Evolutionary conservation across 768 basidiomycete genomes (phyloP), one percentile per base, ranked within the genome.

Genomic region (Amanita exitialis): DNA sequence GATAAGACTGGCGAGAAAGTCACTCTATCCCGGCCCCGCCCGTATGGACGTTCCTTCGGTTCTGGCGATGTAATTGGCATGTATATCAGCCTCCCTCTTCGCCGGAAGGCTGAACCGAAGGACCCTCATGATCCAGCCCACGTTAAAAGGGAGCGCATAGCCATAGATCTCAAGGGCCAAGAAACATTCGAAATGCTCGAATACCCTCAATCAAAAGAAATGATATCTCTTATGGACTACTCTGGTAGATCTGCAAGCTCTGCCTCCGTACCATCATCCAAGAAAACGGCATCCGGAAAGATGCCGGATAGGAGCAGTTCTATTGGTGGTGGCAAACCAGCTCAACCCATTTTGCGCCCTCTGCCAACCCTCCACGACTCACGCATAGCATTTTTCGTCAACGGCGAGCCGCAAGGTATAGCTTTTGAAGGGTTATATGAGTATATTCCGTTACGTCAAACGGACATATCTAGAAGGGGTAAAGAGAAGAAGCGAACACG

Each of bases 121-220:
- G 89, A 94, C 60, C 74, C 76, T 1, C 68, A 80, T 56, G 89
- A 96, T 63, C 87, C 94, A 8, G 86, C 87, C 4, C 83, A 84
- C 56, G 67, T 96, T 55, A 80, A 83, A 56, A 82, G 96, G 49
- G 89, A 92, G 61, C 88, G 96, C 50, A 88, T 95, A 54, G 81
- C 94, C 3, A 94, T 99, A 62, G 87, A 89, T 53, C 89, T 91
- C 68, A 96, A 95, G 67, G 90, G 90, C n/a, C 93, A 95, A 66
- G 87, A 91, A 56, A 93, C 94, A 64, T 97, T 97, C 64, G 96
- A 99, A 69, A 83, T 83, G 53, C 72, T 90, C 54, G 95, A 98
- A 64, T 97, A 96, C 63, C 67, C 82, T 8, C 80, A 83, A 53
- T 80, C 77, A 25, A 96, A 94, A 64, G 96, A 99, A 69, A 98